Conservation (phyloP, 2,329 filamentous ascomycete genomes). For the Scedosporium apiospermum region DNA sequence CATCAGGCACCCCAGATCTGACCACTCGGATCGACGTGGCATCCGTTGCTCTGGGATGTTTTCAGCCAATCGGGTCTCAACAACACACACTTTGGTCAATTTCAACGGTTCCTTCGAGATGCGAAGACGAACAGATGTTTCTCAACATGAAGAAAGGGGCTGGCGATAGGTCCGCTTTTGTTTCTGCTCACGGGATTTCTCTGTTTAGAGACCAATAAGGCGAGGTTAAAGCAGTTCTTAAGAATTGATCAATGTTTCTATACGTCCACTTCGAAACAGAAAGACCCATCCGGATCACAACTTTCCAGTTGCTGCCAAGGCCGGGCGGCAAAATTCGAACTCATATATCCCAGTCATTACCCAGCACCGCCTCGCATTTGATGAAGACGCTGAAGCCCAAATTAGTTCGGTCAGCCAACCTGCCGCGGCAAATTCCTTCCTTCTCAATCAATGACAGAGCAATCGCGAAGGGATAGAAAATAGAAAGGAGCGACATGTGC, state of each 20-base stretch:
- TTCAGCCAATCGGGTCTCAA: neutral
- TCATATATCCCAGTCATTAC: neutral
- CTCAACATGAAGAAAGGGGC: too few species aligned
- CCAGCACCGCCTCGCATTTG: neutral
- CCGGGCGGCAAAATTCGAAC: neutral
- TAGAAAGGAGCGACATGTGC: neutral
- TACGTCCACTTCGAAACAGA: neutral
- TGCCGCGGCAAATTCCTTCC: neutral
- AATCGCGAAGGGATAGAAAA: neutral
- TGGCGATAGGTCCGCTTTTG: neutral
- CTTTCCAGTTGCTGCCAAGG: neutral
- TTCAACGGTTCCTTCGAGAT: too few species aligned
- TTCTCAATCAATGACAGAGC: neutral
- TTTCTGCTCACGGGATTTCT: neutral
- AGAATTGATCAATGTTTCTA: neutral
- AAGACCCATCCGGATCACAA: neutral
- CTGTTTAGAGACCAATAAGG: neutral
- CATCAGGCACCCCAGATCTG: neutral
- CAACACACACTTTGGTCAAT: neutral
- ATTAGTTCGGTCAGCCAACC: neutral
- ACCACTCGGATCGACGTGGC: neutral
- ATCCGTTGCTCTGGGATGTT: neutral
- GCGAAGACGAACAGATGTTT: too few species aligned
- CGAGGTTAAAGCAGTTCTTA: neutral
- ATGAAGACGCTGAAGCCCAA: neutral